Evolutionary conservation across 2,329 filamentous ascomycete species (phyloP).

Genomic region (Colletotrichum musae): DNA sequence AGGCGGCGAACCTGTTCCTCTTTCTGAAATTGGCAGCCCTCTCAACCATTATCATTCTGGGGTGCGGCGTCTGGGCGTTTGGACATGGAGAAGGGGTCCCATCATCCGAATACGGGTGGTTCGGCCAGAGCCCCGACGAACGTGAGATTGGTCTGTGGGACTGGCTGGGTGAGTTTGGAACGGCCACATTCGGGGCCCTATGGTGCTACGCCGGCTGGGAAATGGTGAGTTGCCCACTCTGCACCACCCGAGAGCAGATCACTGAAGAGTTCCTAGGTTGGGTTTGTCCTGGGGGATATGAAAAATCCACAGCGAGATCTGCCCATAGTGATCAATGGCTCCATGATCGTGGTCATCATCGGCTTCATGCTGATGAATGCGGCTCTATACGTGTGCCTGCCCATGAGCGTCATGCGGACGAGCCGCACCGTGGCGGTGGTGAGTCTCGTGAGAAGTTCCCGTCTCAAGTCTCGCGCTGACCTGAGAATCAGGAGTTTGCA

Average conservation of each 20-base stretch:
- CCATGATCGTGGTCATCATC: slow-evolving; percentile 57
- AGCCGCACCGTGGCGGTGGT: slow-evolving; percentile 60
- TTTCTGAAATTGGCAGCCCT: slow-evolving; percentile 49
- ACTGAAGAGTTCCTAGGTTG: slow-evolving; percentile 36
- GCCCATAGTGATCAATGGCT: slow-evolving; percentile 57
- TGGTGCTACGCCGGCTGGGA: slow-evolving; percentile 63
- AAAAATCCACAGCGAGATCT: slow-evolving; percentile 47
- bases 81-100: slow-evolving; percentile 55
- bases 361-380: slow-evolving; percentile 60
- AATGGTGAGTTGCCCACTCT: slow-evolving; percentile 53
- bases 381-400: slow-evolving; percentile 58
- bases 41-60: slow-evolving; percentile 41
- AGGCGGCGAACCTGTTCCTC: slow-evolving; percentile 58
- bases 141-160: slow-evolving; percentile 49
- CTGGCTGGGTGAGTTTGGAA: slow-evolving; percentile 56
- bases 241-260: neutral
- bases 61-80: slow-evolving; percentile 45
- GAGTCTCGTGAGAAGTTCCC: slow-evolving; percentile 42
- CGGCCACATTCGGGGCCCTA: slow-evolving; percentile 58
- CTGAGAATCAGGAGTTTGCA: slow-evolving; percentile 47
- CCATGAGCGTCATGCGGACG: slow-evolving; percentile 55
- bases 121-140: slow-evolving; percentile 42
- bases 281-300: slow-evolving; percentile 49
- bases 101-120: slow-evolving; percentile 51
- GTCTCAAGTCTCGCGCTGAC: slow-evolving; percentile 42